Base-by-base conservation (phyloP, 148 eudicot genomes). In the Rhododendron ferrugineum region DNA sequence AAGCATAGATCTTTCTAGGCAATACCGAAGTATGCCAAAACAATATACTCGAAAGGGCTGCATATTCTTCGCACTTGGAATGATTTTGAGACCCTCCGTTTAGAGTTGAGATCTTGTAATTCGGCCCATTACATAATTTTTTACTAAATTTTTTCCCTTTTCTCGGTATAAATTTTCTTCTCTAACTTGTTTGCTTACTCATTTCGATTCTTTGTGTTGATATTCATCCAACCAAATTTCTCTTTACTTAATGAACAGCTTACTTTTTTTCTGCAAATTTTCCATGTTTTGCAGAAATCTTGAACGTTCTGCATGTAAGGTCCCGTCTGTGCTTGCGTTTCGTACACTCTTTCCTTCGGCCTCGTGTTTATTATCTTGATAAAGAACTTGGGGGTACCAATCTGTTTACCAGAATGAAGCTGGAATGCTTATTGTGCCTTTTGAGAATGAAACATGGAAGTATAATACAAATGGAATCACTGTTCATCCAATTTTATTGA, bases 101-200 rank as follows among this genome's bases (percentile, higher is more conserved):
- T 58, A 79, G 68, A 54, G 68, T 80, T 52, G 44, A 28, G 82
- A 79, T n/a, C 83, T 30, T 54, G 83, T 80, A 52, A 50, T 54
- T 80, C 40, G 46, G 66, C 62, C 47, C 68, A 30, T 79, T n/a
- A 78, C 34, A 78, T 78, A 78, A 28, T 5, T 20, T 47, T 26
- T 42, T 15, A n/a, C n/a, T 49, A 11, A 26, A 11, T 26, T 5
- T 14, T 28, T 5, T 5, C 5, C 64, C n/a, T 28, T 49, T 47
- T 78, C 5, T 58, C 1, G 8, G 82, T 79, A 78, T 46, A 14
- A 49, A 1, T 50, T 26, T 79, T 50, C 15, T n/a, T 8, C 5
- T 22, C 22, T 70, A 70, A 70, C 22, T 30, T 4, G 37, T 30
- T 32, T 32, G 8, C 75, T 70, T 70, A 30, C 75, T 30, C 22